A percentile compares a stretch with the other conserved stretches of the same genome.
These are phyloP conservation scores for Penicillium samsonianum DNA, from an alignment of 495 filamentous ascomycete species.

Conservation along the genomic window DNA sequence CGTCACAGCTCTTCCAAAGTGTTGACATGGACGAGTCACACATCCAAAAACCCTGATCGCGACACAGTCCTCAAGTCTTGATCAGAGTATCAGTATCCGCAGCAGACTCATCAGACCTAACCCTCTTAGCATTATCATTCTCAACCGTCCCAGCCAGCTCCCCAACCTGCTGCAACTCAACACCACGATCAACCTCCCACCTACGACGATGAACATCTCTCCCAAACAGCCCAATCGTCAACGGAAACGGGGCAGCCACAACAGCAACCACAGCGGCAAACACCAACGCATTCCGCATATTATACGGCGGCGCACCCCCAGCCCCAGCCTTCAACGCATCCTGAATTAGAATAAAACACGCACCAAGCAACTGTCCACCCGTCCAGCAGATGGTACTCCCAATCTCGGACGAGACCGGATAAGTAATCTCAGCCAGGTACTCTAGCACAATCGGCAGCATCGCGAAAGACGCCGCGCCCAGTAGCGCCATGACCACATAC, in stretches of 20 bases:
- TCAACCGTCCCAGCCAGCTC: conserved; percentile 2
- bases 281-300: conserved; percentile 74
- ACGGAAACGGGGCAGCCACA: conserved; percentile 63
- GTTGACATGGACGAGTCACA: not conserved
- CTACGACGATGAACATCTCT: conserved; percentile 55
- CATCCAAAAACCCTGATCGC: not conserved
- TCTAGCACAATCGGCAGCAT: conserved; percentile 85
- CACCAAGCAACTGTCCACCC: conserved; percentile 70
- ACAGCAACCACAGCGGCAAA: conserved; percentile 73
- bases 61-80: not conserved
- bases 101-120: not conserved
- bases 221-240: conserved; percentile 68
- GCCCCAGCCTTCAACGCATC: conserved; percentile 70
- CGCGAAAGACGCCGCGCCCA: conserved; percentile 79
- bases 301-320: conserved; percentile 56
- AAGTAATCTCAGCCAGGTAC: conserved; percentile 80
- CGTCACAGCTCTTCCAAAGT: not conserved
- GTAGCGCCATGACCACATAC: conserved; percentile 64
- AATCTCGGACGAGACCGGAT: conserved; percentile 85
- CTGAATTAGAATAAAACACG: conserved; percentile 77
- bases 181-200: conserved; percentile 55
- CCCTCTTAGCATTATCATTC: conserved; percentile 4
- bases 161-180: conserved; percentile 21
- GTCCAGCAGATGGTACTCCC: conserved; percentile 81
- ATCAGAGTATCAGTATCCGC: conserved; percentile 2